Conservation (phyloP, 805 yeast species). For the Nakazawaea wyomingensis region DNA sequence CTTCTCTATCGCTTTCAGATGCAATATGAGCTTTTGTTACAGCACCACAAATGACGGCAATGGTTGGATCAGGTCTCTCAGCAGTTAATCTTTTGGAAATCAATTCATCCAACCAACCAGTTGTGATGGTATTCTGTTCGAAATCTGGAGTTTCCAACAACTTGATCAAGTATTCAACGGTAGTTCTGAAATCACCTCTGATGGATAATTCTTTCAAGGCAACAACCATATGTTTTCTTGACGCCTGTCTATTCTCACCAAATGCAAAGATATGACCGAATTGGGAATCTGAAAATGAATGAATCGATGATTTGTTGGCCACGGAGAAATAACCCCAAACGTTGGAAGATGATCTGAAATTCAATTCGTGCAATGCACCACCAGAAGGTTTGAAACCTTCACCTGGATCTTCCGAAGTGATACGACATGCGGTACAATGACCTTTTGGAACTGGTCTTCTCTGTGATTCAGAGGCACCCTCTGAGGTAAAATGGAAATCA, state of each 20-base stretch:
- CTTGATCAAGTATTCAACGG: constrained; percentile 94
- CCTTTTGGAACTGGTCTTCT: constrained; percentile 95
- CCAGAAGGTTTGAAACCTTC: constrained; percentile 99
- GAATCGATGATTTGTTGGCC: constrained; percentile 93
- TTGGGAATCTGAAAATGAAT: constrained; percentile 96
- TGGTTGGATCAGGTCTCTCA: constrained; percentile 87
- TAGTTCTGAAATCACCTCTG: constrained; percentile 97
- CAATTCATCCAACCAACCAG: constrained; percentile 98
- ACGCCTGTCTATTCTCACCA: constrained; percentile 97
- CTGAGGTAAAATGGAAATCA: constrained; percentile 81
- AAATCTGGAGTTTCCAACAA: constrained; percentile 94
- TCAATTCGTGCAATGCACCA: constrained; percentile 93
- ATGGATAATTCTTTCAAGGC: constrained; percentile 94
- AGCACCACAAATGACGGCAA: constrained; percentile 97
- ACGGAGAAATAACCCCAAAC: constrained; percentile 99
- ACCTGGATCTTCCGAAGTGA: constrained; percentile 98
- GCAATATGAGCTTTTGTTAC: constrained; percentile 89
- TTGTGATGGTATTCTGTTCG: constrained; percentile 93
- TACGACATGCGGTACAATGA: constrained; percentile 98
- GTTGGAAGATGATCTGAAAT: constrained; percentile 93
- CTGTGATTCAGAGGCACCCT: constrained; percentile 69
- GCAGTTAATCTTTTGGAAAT: constrained; percentile 92
- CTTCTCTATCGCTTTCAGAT: constrained; percentile 62
- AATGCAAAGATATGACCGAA: constrained; percentile 99
- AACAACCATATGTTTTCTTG: constrained; percentile 98